Evolutionary conservation across 208 protist species (phyloP).

Genomic region (Acanthamoeba sp.): DNA sequence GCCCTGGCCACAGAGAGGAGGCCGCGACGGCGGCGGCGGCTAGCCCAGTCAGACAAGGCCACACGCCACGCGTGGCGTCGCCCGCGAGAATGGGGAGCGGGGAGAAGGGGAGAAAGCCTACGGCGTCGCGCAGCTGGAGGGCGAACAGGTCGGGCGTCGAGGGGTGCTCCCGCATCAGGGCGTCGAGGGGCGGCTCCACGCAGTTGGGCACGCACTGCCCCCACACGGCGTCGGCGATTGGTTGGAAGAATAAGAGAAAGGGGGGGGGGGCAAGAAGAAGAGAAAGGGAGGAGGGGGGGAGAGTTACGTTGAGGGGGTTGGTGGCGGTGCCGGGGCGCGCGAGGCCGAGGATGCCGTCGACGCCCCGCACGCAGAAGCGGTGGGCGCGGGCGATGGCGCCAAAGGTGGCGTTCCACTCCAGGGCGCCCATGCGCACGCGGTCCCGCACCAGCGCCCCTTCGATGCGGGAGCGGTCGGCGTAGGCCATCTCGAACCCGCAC

Average conservation of each 20-base stretch:
- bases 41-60: too few species aligned
- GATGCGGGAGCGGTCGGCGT: conserved; percentile 9
- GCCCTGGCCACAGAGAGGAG: not conserved
- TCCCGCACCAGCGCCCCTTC: not conserved
- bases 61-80: too few species aligned
- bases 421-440: not conserved
- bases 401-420: not conserved
- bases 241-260: not conserved
- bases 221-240: not conserved
- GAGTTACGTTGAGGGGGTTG: not conserved
- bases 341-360: conserved; percentile 10
- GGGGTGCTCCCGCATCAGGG: not conserved
- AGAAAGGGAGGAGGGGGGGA: not conserved
- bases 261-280: too few species aligned
- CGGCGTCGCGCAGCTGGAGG: not conserved
- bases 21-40: too few species aligned
- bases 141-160: not conserved
- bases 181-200: not conserved
- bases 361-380: not conserved
- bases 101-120: not conserved
- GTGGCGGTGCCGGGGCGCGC: not conserved
- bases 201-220: conserved; percentile 4
- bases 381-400: not conserved
- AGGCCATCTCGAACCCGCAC: not conserved
- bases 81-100: not conserved